Evolutionary conservation across 805 yeast genomes (phyloP).

Genomic region (Starmerella sirachaensis): DNA sequence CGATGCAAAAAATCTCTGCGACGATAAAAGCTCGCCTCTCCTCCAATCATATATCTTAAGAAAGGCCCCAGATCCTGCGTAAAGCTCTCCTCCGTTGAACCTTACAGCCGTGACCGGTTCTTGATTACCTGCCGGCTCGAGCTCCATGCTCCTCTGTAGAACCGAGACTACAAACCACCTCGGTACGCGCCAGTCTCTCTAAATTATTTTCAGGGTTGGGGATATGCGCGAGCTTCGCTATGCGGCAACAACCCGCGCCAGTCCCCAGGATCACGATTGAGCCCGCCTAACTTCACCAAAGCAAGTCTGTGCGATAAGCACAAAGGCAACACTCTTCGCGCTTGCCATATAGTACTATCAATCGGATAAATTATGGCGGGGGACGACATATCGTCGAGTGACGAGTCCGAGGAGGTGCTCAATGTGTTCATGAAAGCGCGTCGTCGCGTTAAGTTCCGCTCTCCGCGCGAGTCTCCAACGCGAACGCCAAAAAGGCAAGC

Average conservation of each 20-base stretch:
- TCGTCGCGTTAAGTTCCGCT: background rate
- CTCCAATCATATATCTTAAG: slow-evolving; percentile 43
- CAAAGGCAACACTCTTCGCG: too few relatives aligned
- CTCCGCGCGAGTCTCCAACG: background rate
- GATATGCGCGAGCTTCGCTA: too few relatives aligned
- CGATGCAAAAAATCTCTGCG: slow-evolving; percentile 42
- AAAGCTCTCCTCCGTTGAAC: slow-evolving; percentile 31
- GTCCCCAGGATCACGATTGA: too few relatives aligned
- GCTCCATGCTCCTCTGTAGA: background rate
- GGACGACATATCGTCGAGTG: too few relatives aligned
- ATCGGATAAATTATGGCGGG: too few relatives aligned
- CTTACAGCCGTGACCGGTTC: slow-evolving; percentile 61
- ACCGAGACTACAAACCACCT: background rate
- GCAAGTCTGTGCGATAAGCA: too few relatives aligned
- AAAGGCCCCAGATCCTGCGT: slow-evolving; percentile 63
- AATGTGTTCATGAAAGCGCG: background rate
- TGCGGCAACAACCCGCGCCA: too few relatives aligned
- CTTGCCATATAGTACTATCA: too few relatives aligned
- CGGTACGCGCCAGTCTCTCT: too few relatives aligned
- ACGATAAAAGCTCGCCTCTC: slow-evolving; percentile 30
- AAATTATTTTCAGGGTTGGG: too few relatives aligned
- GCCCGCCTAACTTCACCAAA: too few relatives aligned
- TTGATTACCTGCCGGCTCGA: slow-evolving; percentile 13
- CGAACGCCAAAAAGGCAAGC: too few relatives aligned
- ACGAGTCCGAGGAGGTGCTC: background rate